Evolutionary conservation across 805 yeast species (phyloP).

Genomic region (Candida nanaspora): DNA sequence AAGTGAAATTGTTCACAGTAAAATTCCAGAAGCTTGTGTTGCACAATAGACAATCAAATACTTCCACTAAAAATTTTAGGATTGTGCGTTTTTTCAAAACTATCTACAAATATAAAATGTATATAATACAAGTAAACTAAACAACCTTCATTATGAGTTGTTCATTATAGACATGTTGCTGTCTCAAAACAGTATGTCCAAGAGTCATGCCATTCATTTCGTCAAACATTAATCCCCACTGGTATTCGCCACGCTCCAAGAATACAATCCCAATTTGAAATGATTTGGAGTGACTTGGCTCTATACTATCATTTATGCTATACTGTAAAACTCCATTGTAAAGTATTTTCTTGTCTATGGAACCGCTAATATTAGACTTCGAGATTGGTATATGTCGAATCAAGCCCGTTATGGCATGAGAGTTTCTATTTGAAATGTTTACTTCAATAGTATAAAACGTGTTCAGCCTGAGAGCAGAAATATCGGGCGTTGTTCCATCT

Average conservation of each 20-base stretch:
- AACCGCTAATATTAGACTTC: conserved; percentile 14
- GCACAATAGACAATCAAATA: too few relatives aligned
- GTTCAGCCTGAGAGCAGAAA: conserved; percentile 33
- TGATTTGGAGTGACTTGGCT: conserved; percentile 33
- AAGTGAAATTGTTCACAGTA: too few relatives aligned
- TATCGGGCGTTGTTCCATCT: conserved; percentile 9
- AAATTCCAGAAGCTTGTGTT: too few relatives aligned
- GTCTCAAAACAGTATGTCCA: conserved; percentile 16
- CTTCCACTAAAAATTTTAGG: too few relatives aligned
- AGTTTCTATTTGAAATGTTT: conserved; percentile 41
- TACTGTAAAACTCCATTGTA: conserved; percentile 69
- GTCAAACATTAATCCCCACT: conserved; percentile 66
- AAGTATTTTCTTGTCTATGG: conserved; percentile 51
- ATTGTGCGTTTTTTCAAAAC: too few relatives aligned
- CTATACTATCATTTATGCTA: conserved; percentile 34
- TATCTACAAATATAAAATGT: too few relatives aligned
- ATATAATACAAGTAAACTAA: too few relatives aligned
- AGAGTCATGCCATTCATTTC: conserved; percentile 24
- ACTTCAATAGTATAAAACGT: conserved; percentile 46
- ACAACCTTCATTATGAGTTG: conserved; percentile 25
- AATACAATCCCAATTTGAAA: conserved; percentile 53
- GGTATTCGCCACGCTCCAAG: conserved; percentile 73
- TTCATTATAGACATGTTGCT: conserved; percentile 31
- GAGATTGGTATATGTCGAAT: conserved; percentile 51
- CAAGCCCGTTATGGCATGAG: conserved; percentile 40